Conservation (phyloP, 1,139 yeast species). For the Hansenula lynferdii region DNA sequence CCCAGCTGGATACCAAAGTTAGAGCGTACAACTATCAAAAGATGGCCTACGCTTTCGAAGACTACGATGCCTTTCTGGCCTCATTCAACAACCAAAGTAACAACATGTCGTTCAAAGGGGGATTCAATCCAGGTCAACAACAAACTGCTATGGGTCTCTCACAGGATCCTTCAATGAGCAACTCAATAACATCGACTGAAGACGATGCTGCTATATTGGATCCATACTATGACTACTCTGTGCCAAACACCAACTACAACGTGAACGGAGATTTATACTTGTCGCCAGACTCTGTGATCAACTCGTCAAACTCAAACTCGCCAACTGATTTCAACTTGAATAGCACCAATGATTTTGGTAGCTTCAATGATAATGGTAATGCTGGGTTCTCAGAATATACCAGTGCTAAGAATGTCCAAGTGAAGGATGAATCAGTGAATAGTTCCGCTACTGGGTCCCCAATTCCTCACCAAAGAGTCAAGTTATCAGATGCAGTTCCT, state of each 20-base stretch:
- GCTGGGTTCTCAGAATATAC: too few relatives aligned
- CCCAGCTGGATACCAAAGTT: too few relatives aligned
- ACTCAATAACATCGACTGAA: constrained; percentile 1
- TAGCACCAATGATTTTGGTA: too few relatives aligned
- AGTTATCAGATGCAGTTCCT: constrained; percentile 19
- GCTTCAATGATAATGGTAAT: constrained; percentile 3
- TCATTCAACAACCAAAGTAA: constrained; percentile 14
- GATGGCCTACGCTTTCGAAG: constrained; percentile 24
- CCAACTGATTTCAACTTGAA: constrained; percentile 14
- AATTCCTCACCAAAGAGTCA: constrained; percentile 7
- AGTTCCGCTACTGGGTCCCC: constrained; percentile 10
- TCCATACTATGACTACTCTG: constrained; percentile 1
- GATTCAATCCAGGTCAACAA: constrained; percentile 1
- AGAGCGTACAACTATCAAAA: not conserved
- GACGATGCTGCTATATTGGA: constrained; percentile 1
- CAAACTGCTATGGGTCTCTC: constrained; percentile 2
- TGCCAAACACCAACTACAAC: not conserved
- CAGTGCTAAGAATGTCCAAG: not conserved
- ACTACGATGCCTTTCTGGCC: constrained; percentile 25
- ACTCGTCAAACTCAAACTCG: constrained; percentile 17
- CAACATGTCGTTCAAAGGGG: not conserved
- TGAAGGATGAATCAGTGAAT: constrained; percentile 10
- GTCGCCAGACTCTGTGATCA: constrained; percentile 17
- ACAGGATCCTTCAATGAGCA: not conserved
- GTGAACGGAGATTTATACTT: constrained; percentile 4